These are phyloP conservation scores for Zelopaecilomyces penicillatus DNA, from an alignment of 2,329 filamentous ascomycete genomes.

Conservation along the genomic window DNA sequence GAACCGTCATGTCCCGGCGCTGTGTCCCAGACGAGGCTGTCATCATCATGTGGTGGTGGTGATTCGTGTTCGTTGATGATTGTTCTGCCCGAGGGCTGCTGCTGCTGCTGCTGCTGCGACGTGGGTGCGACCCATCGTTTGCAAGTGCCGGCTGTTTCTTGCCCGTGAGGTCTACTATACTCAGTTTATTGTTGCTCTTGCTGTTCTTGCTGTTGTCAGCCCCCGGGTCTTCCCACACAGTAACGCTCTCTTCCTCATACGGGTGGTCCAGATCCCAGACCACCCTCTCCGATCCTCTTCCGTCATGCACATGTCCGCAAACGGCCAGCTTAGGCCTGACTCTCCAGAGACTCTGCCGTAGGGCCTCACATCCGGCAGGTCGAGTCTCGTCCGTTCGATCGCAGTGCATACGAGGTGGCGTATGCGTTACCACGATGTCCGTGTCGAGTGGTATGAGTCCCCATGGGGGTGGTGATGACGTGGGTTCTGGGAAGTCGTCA, in stretches of 20 bases:
- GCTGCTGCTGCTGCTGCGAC: background rate
- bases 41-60: slow-evolving; percentile 1
- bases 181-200: background rate
- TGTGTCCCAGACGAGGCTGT: background rate
- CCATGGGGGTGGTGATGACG: slow-evolving; percentile 41
- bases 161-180: slow-evolving; percentile 50
- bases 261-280: slow-evolving; percentile 44
- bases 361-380: slow-evolving; percentile 49
- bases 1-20: background rate
- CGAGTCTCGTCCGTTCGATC: slow-evolving; percentile 38
- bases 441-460: slow-evolving; percentile 49
- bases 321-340: slow-evolving; percentile 57
- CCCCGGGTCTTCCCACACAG: slow-evolving; percentile 52
- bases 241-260: slow-evolving; percentile 35
- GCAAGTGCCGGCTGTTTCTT: slow-evolving; percentile 32
- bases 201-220: slow-evolving; percentile 48
- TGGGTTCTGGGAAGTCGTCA: slow-evolving; percentile 14
- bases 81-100: background rate
- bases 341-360: slow-evolving; percentile 48
- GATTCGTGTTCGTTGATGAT: slow-evolving; percentile 2
- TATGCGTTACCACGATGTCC: slow-evolving; percentile 65
- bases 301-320: slow-evolving; percentile 66
- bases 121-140: slow-evolving; percentile 36
- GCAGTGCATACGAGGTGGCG: slow-evolving; percentile 52
- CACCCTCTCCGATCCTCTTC: slow-evolving; percentile 54